Evolutionary conservation across 106 monocot genomes (phyloP).

Genomic region (Narthecium ossifragum): DNA sequence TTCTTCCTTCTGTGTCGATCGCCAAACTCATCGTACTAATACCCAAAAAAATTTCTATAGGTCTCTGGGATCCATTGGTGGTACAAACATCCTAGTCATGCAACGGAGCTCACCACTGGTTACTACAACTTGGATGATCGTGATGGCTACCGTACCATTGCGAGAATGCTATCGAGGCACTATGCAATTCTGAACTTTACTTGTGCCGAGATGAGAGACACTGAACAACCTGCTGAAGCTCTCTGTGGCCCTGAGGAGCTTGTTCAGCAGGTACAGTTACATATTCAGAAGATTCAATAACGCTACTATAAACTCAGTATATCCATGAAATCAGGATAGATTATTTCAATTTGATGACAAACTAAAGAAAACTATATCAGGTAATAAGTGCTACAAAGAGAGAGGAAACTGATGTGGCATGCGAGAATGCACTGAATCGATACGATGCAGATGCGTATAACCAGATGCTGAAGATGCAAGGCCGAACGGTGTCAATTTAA

Average conservation of each 20-base stretch:
- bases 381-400: slow-evolving; percentile 52
- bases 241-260: slow-evolving; percentile 51
- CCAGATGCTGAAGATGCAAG: slow-evolving; percentile 37
- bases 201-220: slow-evolving; percentile 57
- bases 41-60: too few species aligned
- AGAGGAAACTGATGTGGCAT: slow-evolving; percentile 43
- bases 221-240: slow-evolving; percentile 37
- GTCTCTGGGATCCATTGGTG: slow-evolving; percentile 70
- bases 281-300: too few species aligned
- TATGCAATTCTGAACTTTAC: slow-evolving; percentile 51
- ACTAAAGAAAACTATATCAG: slow-evolving; percentile 10
- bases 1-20: slow-evolving; percentile 3
- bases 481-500: slow-evolving; percentile 35
- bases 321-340: too few species aligned
- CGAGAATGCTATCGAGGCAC: slow-evolving; percentile 40
- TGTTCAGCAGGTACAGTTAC: slow-evolving; percentile 55
- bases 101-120: slow-evolving; percentile 60
- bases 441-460: slow-evolving; percentile 42
- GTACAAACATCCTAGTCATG: slow-evolving; percentile 39
- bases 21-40: background rate
- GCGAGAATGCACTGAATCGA: slow-evolving; percentile 42
- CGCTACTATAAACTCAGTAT: too few species aligned
- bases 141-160: slow-evolving; percentile 48
- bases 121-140: slow-evolving; percentile 43
- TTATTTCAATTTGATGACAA: background rate